A percentile compares a stretch with the other conserved stretches of the same genome.
phyloP scores from a whole-genome alignment of 345 rosid species.

The Nephelium lappaceum region DNA sequence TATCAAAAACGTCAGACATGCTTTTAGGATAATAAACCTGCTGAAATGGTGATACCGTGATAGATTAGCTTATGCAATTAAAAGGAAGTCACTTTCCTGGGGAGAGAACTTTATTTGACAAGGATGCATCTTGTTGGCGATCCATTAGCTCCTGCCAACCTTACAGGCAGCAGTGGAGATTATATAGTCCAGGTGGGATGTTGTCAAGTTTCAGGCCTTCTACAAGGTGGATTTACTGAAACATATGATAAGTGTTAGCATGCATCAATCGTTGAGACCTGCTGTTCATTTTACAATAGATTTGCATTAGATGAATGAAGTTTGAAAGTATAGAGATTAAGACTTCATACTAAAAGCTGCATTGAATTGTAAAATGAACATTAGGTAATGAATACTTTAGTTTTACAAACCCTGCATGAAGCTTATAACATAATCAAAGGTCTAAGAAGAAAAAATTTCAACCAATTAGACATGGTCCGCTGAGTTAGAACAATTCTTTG shows the following conservation, averaged over 20 bases:
- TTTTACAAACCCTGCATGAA: background rate
- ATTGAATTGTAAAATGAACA: background rate
- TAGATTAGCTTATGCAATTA: background rate
- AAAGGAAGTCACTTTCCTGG: background rate
- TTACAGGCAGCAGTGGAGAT: slow-evolving; percentile 43
- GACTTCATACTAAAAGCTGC: too few species aligned
- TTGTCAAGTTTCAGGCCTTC: slow-evolving; percentile 45
- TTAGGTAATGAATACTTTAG: background rate
- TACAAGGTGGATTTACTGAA: slow-evolving; percentile 41
- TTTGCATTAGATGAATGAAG: too few species aligned
- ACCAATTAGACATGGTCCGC: background rate
- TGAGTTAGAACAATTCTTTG: background rate
- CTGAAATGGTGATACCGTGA: background rate
- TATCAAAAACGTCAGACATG: background rate
- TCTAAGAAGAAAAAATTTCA: background rate
- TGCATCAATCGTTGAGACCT: background rate
- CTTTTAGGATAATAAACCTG: too few species aligned
- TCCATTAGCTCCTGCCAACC: slow-evolving; percentile 46
- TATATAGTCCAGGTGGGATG: slow-evolving; percentile 35
- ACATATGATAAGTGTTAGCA: background rate
- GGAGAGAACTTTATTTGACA: slow-evolving; percentile 26
- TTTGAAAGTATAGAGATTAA: too few species aligned
- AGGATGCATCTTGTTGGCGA: slow-evolving; percentile 51
- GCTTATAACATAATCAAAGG: background rate
- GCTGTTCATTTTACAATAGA: too few species aligned